Evolutionary conservation across 371 early-diverging fungal genomes (phyloP).

Genomic region (Mortierella sp.): DNA sequence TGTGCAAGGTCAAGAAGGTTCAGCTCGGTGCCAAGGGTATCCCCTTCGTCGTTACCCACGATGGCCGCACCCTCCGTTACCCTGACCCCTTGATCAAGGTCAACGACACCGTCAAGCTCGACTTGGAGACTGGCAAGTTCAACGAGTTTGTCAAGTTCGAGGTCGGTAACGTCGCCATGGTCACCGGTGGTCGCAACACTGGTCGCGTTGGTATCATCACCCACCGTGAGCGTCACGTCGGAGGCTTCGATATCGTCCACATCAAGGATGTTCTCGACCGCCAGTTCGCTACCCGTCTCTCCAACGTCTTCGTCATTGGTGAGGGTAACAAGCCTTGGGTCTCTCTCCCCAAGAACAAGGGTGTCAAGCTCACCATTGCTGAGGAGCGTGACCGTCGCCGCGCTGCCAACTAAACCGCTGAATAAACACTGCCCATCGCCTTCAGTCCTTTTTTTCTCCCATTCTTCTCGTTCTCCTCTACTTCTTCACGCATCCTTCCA

Average conservation of each 20-base stretch:
- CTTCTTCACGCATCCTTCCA: conserved; percentile 3
- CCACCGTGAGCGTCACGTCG: conserved; percentile 93
- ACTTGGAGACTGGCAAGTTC: conserved; percentile 95
- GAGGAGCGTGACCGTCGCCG: conserved; percentile 95
- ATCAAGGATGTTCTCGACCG: conserved; percentile 92
- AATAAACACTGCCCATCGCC: conserved; percentile 54
- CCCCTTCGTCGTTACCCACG: conserved; percentile 98
- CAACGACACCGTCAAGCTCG: conserved; percentile 99
- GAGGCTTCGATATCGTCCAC: conserved; percentile 93
- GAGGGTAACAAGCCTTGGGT: conserved; percentile 80
- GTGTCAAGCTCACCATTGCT: conserved; percentile 96
- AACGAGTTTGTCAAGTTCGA: conserved; percentile 96
- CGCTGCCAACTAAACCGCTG: conserved; percentile 71
- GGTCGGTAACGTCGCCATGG: conserved; percentile 95
- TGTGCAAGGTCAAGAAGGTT: conserved; percentile 98
- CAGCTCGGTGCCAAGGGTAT: conserved; percentile 95
- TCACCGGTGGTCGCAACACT: conserved; percentile 99
- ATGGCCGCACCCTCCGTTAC: conserved; percentile 99
- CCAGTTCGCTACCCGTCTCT: conserved; percentile 90
- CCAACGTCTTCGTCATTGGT: conserved; percentile 96
- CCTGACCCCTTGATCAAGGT: conserved; percentile 99
- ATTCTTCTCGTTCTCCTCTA: not conserved
- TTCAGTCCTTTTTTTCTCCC: not conserved
- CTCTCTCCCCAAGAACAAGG: conserved; percentile 97
- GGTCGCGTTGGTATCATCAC: conserved; percentile 99